Evolutionary conservation across 2,329 filamentous ascomycete species (phyloP), one percentile per base, ranked within the genome.

Genomic region (Leptodontidium sp.): DNA sequence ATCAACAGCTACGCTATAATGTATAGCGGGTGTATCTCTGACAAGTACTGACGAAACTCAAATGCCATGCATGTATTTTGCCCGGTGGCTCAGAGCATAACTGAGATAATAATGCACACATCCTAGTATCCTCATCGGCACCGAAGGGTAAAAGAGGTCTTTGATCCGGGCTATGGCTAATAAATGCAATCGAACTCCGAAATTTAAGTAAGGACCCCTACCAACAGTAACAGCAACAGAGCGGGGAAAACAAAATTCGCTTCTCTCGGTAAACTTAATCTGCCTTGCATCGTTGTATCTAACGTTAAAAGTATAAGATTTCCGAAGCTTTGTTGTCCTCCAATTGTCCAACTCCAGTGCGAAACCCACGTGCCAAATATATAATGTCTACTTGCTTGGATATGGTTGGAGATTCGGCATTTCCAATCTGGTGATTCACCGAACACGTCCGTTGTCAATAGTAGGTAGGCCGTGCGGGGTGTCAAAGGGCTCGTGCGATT

Each of bases 111-210:
- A 32, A 32, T 3, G 29, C 6, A 32, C 29, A 32, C 29, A 32
- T 32, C 29, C 29, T 32, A 6, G 29, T 6, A 32, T 32, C 29
- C 6, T 6, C 29, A 32, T 32, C 29, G 29, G 29, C 29, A 32
- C 29, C 29, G 29, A 32, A 53, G 26, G 26, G 50, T 32, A 7
- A 53, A 53, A 53, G 26, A 15, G 26, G 50, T 32, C 14, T 17
- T 53, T 53, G 26, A 35, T 53, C 50, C 50, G 50, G 7, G n/a
- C n/a, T 26, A n/a, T 53, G 50, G 50, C 50, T 26, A 53, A 53
- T 32, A 26, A 17, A 53, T 53, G 50, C 50, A 21, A 24, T 17
- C 14, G 7, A 53, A 17, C 26, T 26, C 50, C 50, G 50, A 35
- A 8, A 53, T 53, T 32, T 7, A 32, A 32, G 50, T 26, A 26